Base-by-base conservation (phyloP, 306 rosid species). In the Echinosophora koreensis region DNA sequence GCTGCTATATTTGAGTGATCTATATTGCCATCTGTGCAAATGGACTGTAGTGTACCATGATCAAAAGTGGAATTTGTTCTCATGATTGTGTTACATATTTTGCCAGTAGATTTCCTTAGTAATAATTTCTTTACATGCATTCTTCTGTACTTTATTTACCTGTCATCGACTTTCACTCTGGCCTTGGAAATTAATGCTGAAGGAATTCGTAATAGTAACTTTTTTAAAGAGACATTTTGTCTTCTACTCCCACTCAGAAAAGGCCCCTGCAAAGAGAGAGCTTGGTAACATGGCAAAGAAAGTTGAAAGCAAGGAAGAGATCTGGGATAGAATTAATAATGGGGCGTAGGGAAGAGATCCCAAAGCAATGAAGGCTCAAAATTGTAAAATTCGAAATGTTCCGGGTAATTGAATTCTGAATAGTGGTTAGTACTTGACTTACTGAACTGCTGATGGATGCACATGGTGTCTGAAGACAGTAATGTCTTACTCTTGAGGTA, bases 41-140 rank as follows among this genome's bases (percentile, higher is more conserved):
- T 78, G 83, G 69, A 67, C 73, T 49, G 59, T 39, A 72, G 47
- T 32, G 17, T 71, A 68, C 59, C 57, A 70, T 52, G 74, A 41
- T 73, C 4, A 18, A 18, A 32, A 28, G 60, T 13, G 56, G 62
- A 4, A 38, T 39, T 78, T 44, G 14, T 73, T 50, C 70, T 49
- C 34, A 41, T 79, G 32, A 42, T 51, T 51, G 37, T 44, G 30
- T 12, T 59, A 2, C 62, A 68, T 17, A 58, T 69, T 35, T 35
- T 50, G 51, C 41, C 58, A 5, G 63, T 39, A 28, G 13, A 57
- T 56, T 73, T 66, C 62, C 44, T 28, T 47, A 54, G 13, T 59
- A 69, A 50, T 81, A 50, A 68, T 17, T 59, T 74, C n/a, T 75
- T 75, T 71, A 35, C 39, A 34, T 52, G 60, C 51, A 38, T 56